phyloP scores from a whole-genome alignment of 805 yeast species.

The Candida saitoana region DNA sequence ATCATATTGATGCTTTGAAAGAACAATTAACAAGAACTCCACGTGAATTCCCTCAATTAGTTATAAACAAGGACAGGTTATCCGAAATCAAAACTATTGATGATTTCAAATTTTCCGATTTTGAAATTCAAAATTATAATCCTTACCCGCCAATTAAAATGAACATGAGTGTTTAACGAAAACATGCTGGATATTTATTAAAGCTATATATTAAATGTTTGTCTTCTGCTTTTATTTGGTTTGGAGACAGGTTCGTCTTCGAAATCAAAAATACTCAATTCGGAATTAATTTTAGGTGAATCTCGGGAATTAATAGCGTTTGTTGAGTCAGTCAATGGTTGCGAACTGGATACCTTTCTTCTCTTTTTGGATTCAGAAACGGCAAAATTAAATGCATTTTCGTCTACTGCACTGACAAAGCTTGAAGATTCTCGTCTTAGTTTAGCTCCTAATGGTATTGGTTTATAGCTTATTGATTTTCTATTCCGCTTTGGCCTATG shows the following conservation, averaged over 20 bases:
- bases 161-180: slow-evolving; percentile 88
- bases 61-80: slow-evolving; percentile 53
- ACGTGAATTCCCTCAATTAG: slow-evolving; percentile 71
- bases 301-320: slow-evolving; percentile 1
- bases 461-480: slow-evolving; percentile 59
- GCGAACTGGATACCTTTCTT: slow-evolving; percentile 6
- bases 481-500: slow-evolving; percentile 48
- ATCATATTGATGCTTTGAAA: slow-evolving; percentile 87
- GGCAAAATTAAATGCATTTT: slow-evolving; percentile 16
- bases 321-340: slow-evolving; percentile 3
- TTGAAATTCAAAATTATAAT: slow-evolving; percentile 71
- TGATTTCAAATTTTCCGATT: slow-evolving; percentile 85
- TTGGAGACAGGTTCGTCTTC: slow-evolving; percentile 5
- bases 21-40: slow-evolving; percentile 78
- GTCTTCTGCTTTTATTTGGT: slow-evolving; percentile 6
- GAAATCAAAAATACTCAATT: slow-evolving; percentile 4
- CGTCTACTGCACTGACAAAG: slow-evolving; percentile 57
- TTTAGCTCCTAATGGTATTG: slow-evolving; percentile 64
- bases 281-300: slow-evolving; percentile 4
- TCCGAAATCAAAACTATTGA: slow-evolving; percentile 62
- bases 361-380: slow-evolving; percentile 4
- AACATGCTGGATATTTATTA: background rate
- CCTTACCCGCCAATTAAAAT: slow-evolving; percentile 84
- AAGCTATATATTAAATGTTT: slow-evolving; percentile 7
- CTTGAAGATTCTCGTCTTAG: slow-evolving; percentile 63